Evolutionary conservation across 345 rosid species (phyloP).

Genomic region (Clarkia xantiana): DNA sequence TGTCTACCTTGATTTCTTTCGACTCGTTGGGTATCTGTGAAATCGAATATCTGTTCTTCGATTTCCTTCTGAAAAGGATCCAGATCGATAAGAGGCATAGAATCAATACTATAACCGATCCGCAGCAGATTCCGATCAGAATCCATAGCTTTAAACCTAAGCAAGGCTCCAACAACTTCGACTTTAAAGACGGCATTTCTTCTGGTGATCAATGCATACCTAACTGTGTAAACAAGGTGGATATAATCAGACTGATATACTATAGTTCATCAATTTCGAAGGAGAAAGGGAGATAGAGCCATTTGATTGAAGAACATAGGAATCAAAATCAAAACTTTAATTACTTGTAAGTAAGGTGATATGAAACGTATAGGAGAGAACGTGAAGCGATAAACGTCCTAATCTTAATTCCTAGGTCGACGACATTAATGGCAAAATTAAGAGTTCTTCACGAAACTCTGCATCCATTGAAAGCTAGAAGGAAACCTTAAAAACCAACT

Average conservation of each 20-base stretch:
- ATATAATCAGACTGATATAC: too few species aligned
- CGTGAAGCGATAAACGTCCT: too few species aligned
- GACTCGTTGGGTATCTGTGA: slow-evolving; percentile 67
- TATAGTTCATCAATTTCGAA: too few species aligned
- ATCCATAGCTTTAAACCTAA: slow-evolving; percentile 87
- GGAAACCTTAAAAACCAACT: too few species aligned
- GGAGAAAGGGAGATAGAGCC: too few species aligned
- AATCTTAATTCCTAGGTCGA: neutral
- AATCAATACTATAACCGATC: slow-evolving; percentile 64
- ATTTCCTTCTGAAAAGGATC: slow-evolving; percentile 52
- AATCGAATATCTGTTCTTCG: slow-evolving; percentile 36
- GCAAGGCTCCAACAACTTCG: slow-evolving; percentile 53
- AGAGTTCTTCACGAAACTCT: neutral
- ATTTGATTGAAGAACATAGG: neutral
- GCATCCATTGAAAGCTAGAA: too few species aligned
- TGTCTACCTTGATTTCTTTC: slow-evolving; percentile 79
- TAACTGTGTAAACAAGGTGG: too few species aligned
- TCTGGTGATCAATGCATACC: neutral
- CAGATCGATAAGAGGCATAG: slow-evolving; percentile 62
- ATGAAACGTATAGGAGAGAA: neutral
- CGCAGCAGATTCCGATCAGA: slow-evolving; percentile 59
- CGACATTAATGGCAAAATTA: neutral
- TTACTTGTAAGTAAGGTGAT: neutral
- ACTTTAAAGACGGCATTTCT: slow-evolving; percentile 54
- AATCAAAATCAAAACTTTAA: neutral